Evolutionary conservation across 495 filamentous ascomycete species (phyloP).

Genomic region (Copromyces sp.): DNA sequence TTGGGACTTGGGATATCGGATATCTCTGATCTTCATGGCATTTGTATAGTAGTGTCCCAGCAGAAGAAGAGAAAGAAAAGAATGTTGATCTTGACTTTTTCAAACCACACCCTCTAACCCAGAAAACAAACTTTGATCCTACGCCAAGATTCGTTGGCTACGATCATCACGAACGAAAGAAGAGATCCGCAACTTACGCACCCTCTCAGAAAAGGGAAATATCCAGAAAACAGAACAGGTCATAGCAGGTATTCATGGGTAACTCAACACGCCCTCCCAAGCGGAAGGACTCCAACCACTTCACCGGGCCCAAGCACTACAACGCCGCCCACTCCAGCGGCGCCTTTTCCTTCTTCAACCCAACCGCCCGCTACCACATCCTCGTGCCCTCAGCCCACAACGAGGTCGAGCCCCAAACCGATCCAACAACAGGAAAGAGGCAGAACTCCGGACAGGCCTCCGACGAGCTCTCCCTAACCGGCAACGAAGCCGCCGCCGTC

Average conservation of each 20-base stretch:
- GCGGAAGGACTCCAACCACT: conserved; percentile 1
- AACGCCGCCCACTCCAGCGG: conserved; percentile 3
- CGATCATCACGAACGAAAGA: neutral
- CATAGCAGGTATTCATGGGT: neutral
- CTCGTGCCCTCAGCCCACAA: neutral
- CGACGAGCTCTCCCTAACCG: neutral
- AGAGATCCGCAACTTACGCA: neutral
- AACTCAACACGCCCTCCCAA: neutral
- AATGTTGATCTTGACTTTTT: neutral
- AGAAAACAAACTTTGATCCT: neutral
- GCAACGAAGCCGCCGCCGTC: neutral
- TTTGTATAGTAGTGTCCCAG: neutral
- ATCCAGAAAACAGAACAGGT: neutral
- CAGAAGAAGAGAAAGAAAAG: neutral
- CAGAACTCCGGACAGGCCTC: neutral
- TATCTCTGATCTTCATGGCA: neutral
- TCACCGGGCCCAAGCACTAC: neutral
- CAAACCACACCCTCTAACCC: neutral
- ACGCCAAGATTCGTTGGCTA: neutral
- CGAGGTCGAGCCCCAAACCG: neutral
- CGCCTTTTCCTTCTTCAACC: conserved; percentile 17
- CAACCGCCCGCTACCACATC: conserved; percentile 13
- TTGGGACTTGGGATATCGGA: neutral
- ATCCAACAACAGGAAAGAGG: neutral
- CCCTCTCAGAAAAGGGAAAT: neutral